Base-by-base conservation (phyloP, 2,329 filamentous ascomycete genomes). In the Arthroderma sp. region DNA sequence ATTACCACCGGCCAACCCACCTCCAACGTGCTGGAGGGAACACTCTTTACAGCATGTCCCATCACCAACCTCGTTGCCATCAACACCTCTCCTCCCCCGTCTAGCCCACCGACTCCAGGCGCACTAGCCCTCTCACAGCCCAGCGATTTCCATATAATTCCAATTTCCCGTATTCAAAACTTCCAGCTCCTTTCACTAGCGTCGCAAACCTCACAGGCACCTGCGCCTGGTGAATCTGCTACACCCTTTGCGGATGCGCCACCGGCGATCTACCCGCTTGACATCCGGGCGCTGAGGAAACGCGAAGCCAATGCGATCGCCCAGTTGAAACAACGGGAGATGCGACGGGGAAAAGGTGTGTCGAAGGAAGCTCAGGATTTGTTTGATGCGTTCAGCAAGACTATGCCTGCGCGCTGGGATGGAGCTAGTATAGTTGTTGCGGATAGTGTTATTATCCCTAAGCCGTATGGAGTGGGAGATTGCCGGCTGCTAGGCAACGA, bases 351-450 rank as follows among this genome's bases (percentile, higher is more conserved):
- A 44, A 78, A 75, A 59, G 76, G 75, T 6, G 77, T 80, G 5
- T 74, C 68, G 33, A 69, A 65, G 33, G 76, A 79, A 50, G 77
- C 72, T 28, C 78, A 81, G 60, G 76, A 78, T 44, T 64, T 81
- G 10, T 81, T 77, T 53, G 76, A 81, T 62, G 69, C 72, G 7
- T 68, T 81, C 44, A 71, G 69, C 49, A 70, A 74, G 53, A 76
- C 75, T 59, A 78, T 76, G 56, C 75, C 75, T 6, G 70, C 73
- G 29, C 68, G 74, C 48, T 81, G 77, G 77, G 69, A 75, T 51
- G 72, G 71, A 11, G 63, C 67, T 31, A 68, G 68, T 42, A 80
- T 81, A 50, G 67, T 81, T 44, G 72, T 79, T 40, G 74, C 73
- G 43, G 76, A 81, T 52, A 68, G 72, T 3, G 76, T 80, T 44